Evolutionary conservation across 768 basidiomycete species (phyloP).

Genomic region (Daedaleopsis nitida): DNA sequence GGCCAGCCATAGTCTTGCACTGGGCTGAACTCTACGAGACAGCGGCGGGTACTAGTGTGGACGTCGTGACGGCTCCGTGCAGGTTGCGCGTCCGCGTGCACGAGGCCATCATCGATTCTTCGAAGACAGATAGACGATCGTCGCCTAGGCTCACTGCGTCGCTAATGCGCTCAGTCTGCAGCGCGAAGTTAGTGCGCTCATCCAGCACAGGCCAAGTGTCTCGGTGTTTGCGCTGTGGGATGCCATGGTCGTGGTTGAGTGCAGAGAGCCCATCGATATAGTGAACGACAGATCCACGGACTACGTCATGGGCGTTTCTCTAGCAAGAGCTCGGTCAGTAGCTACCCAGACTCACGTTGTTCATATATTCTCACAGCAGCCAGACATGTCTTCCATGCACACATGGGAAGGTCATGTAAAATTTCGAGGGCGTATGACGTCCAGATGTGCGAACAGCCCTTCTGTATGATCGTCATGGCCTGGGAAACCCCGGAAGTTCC

Average conservation of each 20-base stretch:
- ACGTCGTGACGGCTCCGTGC: not conserved
- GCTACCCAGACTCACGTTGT: too few species aligned
- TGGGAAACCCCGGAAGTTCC: too few species aligned
- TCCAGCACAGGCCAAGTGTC: not conserved
- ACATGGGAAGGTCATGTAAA: too few species aligned
- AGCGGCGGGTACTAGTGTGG: not conserved
- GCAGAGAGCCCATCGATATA: not conserved
- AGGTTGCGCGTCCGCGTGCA: not conserved
- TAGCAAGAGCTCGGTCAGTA: too few species aligned
- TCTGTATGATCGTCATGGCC: too few species aligned
- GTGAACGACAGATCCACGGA: not conserved
- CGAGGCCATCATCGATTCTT: not conserved
- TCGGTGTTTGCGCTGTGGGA: not conserved
- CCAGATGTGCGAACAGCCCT: too few species aligned
- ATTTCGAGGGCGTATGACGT: too few species aligned
- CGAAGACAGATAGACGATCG: not conserved
- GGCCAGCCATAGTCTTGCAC: not conserved
- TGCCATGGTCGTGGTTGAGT: not conserved
- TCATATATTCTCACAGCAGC: too few species aligned
- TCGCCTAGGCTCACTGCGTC: not conserved
- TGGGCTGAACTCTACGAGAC: not conserved
- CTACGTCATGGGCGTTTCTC: slow-evolving; percentile 1
- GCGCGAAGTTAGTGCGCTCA: not conserved
- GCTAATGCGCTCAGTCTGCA: not conserved
- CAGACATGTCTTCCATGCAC: too few species aligned